Conservation (phyloP, 202 grass and related monocot species). For the Tripidium arundinaceum region DNA sequence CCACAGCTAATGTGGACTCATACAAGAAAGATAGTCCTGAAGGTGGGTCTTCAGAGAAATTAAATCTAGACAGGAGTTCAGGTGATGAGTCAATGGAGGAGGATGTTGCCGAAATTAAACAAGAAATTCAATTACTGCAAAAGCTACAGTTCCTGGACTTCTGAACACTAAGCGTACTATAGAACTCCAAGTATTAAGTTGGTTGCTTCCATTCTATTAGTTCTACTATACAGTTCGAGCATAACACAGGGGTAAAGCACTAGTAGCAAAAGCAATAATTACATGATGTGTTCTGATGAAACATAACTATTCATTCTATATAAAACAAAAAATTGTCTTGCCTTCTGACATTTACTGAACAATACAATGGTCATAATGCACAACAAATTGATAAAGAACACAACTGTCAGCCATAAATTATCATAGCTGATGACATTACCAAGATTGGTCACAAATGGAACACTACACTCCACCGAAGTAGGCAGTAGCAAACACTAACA, state of each 20-base stretch:
- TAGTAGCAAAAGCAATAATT: not conserved
- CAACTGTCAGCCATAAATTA: not conserved
- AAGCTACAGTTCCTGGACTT: not conserved
- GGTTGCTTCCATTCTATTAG: not conserved
- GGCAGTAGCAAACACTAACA: not conserved
- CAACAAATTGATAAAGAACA: not conserved
- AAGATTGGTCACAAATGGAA: not conserved
- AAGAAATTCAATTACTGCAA: conserved; percentile 14
- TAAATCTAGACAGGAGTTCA: conserved; percentile 98
- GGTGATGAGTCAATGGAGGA: conserved; percentile 98
- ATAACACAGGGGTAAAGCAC: not conserved
- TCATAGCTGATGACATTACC: not conserved
- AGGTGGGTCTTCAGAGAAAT: conserved; percentile 84
- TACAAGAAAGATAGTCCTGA: conserved; percentile 63
- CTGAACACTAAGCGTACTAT: not conserved
- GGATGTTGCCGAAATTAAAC: conserved; percentile 73
- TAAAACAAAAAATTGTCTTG: not conserved
- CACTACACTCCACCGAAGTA: not conserved
- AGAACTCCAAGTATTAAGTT: not conserved
- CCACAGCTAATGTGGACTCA: conserved; percentile 55
- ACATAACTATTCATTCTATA: not conserved
- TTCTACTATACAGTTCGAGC: not conserved
- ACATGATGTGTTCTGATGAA: not conserved
- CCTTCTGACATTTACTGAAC: not conserved
- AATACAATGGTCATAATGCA: not conserved